phyloP scores from a whole-genome alignment of 768 basidiomycete genomes.

The Suillus spraguei region DNA sequence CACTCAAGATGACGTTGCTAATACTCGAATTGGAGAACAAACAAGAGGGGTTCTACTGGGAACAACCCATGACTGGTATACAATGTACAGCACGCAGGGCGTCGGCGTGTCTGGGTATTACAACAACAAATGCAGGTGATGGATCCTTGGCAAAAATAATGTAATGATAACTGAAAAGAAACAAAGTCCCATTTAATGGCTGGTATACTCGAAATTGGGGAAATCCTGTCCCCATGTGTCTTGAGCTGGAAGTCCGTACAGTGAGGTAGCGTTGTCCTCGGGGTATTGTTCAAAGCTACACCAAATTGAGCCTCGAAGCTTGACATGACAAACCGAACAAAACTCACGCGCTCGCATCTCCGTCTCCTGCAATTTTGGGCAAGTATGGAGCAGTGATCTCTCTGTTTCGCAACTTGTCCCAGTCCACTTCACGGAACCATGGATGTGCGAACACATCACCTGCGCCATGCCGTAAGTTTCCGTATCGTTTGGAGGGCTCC shows the following conservation, averaged over 20 bases:
- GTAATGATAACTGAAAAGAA: conserved; percentile 12
- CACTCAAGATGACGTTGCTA: conserved; percentile 12
- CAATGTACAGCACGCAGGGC: conserved; percentile 9
- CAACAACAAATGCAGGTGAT: conserved; percentile 17
- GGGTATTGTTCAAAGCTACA: conserved; percentile 77
- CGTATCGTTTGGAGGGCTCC: conserved; percentile 86
- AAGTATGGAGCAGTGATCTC: conserved; percentile 97
- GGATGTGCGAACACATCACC: conserved; percentile 91
- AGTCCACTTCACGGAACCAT: conserved; percentile 95
- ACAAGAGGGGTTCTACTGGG: conserved; percentile 16
- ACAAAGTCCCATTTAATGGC: conserved; percentile 13
- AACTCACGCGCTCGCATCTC: conserved; percentile 91
- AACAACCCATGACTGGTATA: conserved; percentile 6
- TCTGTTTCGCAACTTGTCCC: conserved; percentile 75
- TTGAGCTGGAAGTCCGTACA: conserved; percentile 58
- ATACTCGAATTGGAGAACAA: conserved; percentile 12
- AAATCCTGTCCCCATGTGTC: conserved; percentile 73
- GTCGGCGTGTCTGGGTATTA: conserved; percentile 11
- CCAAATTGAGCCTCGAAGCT: not conserved
- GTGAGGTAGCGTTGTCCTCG: conserved; percentile 64
- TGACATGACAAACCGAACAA: conserved; percentile 15
- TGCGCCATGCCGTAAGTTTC: conserved; percentile 86
- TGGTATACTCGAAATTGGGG: conserved; percentile 78
- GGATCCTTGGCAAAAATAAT: conserved; percentile 12
- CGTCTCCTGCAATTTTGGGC: conserved; percentile 89